Conservation (phyloP, 345 rosid species). For the Trapa incisa region DNA sequence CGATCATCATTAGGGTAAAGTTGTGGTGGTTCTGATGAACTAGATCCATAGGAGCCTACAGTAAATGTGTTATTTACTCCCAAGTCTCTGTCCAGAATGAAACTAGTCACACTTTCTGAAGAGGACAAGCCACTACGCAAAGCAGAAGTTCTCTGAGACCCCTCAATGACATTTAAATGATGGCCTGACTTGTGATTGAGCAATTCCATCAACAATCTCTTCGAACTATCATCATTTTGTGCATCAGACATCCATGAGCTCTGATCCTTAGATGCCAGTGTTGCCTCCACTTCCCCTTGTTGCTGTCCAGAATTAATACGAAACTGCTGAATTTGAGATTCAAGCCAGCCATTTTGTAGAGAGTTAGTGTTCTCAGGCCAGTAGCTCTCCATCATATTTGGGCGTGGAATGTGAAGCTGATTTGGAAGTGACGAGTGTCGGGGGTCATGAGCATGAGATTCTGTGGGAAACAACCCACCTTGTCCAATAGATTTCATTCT, state of each 20-base stretch:
- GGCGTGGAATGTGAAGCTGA: constrained; percentile 7
- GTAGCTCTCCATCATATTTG: constrained; percentile 26
- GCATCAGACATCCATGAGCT: constrained; percentile 51
- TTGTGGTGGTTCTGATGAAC: constrained; percentile 19
- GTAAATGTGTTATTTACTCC: constrained; percentile 25
- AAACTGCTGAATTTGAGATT: constrained; percentile 35
- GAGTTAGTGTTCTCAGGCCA: constrained; percentile 42
- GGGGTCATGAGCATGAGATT: constrained; percentile 22
- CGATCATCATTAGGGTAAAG: constrained; percentile 19
- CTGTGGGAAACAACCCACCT: constrained; percentile 31
- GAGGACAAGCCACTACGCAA: constrained; percentile 22
- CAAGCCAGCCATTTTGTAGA: constrained; percentile 40
- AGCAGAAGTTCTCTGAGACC: constrained; percentile 23
- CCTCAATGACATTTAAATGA: constrained; percentile 22
- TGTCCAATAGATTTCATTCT: constrained; percentile 30
- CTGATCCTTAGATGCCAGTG: constrained; percentile 26
- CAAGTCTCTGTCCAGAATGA: constrained; percentile 28
- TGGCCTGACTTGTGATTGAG: constrained; percentile 41
- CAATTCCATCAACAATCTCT: constrained; percentile 42
- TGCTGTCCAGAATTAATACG: constrained; percentile 25
- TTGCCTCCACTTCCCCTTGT: constrained; percentile 27
- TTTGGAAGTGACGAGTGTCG: constrained; percentile 7
- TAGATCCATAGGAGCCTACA: constrained; percentile 38
- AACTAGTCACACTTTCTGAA: constrained; percentile 19
- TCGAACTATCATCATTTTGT: constrained; percentile 45